phyloP scores from a whole-genome alignment of 352 stramenopile genomes.

The Stramenopiles sp. region DNA sequence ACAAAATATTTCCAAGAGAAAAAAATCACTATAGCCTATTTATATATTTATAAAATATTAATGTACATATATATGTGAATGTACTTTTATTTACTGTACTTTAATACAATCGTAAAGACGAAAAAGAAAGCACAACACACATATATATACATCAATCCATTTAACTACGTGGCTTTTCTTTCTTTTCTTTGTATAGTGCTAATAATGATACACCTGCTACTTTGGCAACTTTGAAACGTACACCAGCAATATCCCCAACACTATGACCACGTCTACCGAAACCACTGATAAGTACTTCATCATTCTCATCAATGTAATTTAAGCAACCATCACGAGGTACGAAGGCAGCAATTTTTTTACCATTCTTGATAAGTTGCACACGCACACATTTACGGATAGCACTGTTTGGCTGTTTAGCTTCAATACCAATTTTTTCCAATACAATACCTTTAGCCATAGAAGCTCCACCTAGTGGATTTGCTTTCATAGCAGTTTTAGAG shows the following conservation, averaged over 20 bases:
- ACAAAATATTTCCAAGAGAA: too few relatives aligned
- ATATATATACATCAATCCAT: too few relatives aligned
- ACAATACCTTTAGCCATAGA: conserved; percentile 99
- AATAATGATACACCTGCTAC: conserved; percentile 95
- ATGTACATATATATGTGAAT: too few relatives aligned
- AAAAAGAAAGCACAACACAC: too few relatives aligned
- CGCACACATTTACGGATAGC: conserved; percentile 99
- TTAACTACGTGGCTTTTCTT: conserved; percentile 98
- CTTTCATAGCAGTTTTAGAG: conserved; percentile 97
- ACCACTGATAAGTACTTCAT: conserved; percentile 98
- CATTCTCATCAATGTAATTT: conserved; percentile 99
- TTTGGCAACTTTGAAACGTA: conserved; percentile 99
- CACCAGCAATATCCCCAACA: conserved; percentile 99
- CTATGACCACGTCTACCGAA: conserved; percentile 97
- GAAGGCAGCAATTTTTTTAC: conserved; percentile 99
- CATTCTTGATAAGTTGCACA: conserved; percentile 99
- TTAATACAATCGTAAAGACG: too few relatives aligned
- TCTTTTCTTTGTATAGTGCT: conserved; percentile 99
- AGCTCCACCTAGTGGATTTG: conserved; percentile 96
- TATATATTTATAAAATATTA: too few relatives aligned
- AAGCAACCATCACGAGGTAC: conserved; percentile 98
- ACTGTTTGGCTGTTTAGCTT: conserved; percentile 99
- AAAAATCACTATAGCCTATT: too few relatives aligned
- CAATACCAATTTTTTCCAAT: conserved; percentile 99
- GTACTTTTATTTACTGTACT: too few relatives aligned